phyloP scores from a whole-genome alignment of 2,329 filamentous ascomycete genomes.

The Diaporthe capsici region DNA sequence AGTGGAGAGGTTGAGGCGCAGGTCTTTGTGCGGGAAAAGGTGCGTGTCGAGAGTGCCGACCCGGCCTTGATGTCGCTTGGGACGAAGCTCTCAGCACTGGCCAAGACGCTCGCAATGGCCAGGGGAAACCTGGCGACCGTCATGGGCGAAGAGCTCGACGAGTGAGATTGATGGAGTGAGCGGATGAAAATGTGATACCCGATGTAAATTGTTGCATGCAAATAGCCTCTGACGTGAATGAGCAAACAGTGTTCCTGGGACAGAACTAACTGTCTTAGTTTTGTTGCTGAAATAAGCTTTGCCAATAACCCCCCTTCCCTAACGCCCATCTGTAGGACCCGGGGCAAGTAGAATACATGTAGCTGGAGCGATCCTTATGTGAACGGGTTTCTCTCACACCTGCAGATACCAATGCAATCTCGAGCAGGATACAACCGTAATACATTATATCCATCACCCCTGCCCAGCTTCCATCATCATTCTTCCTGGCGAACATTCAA shows the following conservation, averaged over 20 bases:
- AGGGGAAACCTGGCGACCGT: slow-evolving; percentile 82
- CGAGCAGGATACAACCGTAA: not conserved
- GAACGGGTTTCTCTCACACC: not conserved
- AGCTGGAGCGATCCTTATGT: not conserved
- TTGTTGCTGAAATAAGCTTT: not conserved
- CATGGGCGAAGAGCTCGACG: slow-evolving; percentile 73
- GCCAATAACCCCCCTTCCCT: not conserved
- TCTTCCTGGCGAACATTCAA: not conserved
- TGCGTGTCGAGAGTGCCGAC: slow-evolving; percentile 89
- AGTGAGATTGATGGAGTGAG: slow-evolving; percentile 45
- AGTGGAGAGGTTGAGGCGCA: slow-evolving; percentile 68
- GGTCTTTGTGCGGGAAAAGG: slow-evolving; percentile 90
- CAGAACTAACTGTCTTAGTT: not conserved
- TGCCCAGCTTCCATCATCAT: not conserved
- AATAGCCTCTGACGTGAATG: not conserved
- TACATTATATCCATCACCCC: not conserved
- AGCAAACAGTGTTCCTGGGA: not conserved
- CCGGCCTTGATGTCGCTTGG: slow-evolving; percentile 87
- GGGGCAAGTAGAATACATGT: slow-evolving; percentile 5
- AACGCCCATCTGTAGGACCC: not conserved
- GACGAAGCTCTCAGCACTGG: slow-evolving; percentile 85
- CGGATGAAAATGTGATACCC: slow-evolving; percentile 33
- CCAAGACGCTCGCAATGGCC: slow-evolving; percentile 78
- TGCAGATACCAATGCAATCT: not conserved
- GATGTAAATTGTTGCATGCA: slow-evolving; percentile 21